Percentiles rank a stretch among this genome's conserved stretches.
Conservation (phyloP, 1,139 yeast species). For the Taphrina wiesneri region DNA sequence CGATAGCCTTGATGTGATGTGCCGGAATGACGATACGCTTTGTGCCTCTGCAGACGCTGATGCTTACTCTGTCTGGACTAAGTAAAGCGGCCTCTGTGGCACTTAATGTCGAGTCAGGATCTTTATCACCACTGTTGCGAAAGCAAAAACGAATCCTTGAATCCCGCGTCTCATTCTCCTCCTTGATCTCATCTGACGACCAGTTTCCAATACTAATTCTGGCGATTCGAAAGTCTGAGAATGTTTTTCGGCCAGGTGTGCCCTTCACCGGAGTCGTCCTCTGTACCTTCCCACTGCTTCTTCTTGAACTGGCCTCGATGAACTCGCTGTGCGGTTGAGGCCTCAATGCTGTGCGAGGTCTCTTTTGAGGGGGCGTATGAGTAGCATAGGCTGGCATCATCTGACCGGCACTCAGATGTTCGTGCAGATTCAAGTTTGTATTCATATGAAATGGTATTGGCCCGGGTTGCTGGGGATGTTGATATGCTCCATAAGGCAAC, state of each 20-base stretch:
- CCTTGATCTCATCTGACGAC: slow-evolving; percentile 37
- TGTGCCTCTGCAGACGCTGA: slow-evolving; percentile 40
- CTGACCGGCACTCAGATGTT: not conserved
- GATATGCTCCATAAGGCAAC: slow-evolving; percentile 18
- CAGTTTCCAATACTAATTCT: slow-evolving; percentile 40
- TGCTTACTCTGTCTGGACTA: slow-evolving; percentile 42
- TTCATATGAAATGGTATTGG: not conserved
- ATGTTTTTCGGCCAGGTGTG: slow-evolving; percentile 14
- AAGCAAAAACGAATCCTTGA: slow-evolving; percentile 37
- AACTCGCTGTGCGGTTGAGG: not conserved
- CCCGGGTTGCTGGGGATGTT: not conserved
- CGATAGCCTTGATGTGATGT: slow-evolving; percentile 40
- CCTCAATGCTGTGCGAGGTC: slow-evolving; percentile 8
- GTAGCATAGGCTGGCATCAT: not conserved
- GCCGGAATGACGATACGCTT: slow-evolving; percentile 42
- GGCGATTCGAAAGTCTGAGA: slow-evolving; percentile 41
- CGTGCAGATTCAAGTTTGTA: not conserved
- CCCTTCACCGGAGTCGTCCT: not conserved
- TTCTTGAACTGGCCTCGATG: not conserved
- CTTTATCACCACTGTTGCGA: slow-evolving; percentile 20
- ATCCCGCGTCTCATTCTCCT: slow-evolving; percentile 39
- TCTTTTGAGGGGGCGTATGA: slow-evolving; percentile 3
- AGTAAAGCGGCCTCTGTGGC: slow-evolving; percentile 40
- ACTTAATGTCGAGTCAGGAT: slow-evolving; percentile 36
- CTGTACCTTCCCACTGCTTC: not conserved